Conservation (phyloP, 108 stramenopile genomes). For the Fragilaria crotonensis region DNA sequence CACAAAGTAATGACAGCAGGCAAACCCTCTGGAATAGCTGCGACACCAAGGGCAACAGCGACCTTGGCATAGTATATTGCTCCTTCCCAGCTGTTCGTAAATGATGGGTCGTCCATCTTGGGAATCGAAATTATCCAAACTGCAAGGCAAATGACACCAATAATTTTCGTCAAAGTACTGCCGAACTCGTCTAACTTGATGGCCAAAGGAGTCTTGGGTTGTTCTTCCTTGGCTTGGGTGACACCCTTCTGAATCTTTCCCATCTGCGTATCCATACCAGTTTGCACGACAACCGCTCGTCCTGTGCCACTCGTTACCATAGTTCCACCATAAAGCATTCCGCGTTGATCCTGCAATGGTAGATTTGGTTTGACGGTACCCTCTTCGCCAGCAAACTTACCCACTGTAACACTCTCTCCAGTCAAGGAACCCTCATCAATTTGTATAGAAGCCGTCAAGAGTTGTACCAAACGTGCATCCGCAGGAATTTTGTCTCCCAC, state of each 20-base stretch:
- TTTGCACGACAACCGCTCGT: slow-evolving; percentile 83
- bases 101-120: slow-evolving; percentile 78
- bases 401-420: slow-evolving; percentile 76
- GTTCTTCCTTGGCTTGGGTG: slow-evolving; percentile 54
- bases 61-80: slow-evolving; percentile 96
- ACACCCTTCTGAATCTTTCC: slow-evolving; percentile 89
- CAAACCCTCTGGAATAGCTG: slow-evolving; percentile 98
- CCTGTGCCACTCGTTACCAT: slow-evolving; percentile 88
- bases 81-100: slow-evolving; percentile 63
- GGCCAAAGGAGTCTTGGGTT: slow-evolving; percentile 89
- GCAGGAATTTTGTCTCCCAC: slow-evolving; percentile 96
- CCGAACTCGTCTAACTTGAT: slow-evolving; percentile 95
- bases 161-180: slow-evolving; percentile 81
- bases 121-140: slow-evolving; percentile 91
- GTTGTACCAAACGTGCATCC: slow-evolving; percentile 70
- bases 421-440: slow-evolving; percentile 79
- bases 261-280: slow-evolving; percentile 93
- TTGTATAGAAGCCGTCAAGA: slow-evolving; percentile 45
- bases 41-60: slow-evolving; percentile 96
- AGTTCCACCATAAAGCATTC: slow-evolving; percentile 93
- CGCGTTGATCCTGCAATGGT: slow-evolving; percentile 49
- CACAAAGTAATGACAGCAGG: slow-evolving; percentile 97
- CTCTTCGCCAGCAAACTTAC: slow-evolving; percentile 49
- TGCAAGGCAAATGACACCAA: slow-evolving; percentile 86
- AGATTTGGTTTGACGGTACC: slow-evolving; percentile 13